Conservation (phyloP, 1,284 basidiomycete species). For the Apiotrichum domesticum region DNA sequence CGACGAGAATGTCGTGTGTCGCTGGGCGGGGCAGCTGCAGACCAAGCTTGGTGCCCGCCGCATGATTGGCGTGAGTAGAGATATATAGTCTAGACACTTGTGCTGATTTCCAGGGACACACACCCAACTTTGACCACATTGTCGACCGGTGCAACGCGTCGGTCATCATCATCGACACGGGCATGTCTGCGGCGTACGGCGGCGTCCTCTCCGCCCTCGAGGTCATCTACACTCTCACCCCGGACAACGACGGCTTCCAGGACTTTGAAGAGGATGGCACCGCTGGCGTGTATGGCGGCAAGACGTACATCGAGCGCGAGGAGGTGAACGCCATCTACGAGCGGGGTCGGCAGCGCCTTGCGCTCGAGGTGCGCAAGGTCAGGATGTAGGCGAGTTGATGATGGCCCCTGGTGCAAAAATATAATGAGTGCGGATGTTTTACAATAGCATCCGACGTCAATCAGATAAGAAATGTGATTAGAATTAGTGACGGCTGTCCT, state of each 20-base stretch:
- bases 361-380: slow-evolving; percentile 24
- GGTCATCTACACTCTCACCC: slow-evolving; percentile 66
- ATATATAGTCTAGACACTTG: background rate
- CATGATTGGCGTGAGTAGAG: slow-evolving; percentile 61
- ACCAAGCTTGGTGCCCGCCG: slow-evolving; percentile 67
- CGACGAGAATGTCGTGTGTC: slow-evolving; percentile 56
- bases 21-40: slow-evolving; percentile 62
- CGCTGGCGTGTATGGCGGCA: slow-evolving; percentile 18
- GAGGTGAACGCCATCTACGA: slow-evolving; percentile 69
- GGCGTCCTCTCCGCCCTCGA: slow-evolving; percentile 79
- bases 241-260: background rate
- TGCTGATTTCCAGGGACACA: slow-evolving; percentile 59
- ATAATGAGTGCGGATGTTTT: no score
- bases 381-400: background rate
- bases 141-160: slow-evolving; percentile 75
- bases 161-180: slow-evolving; percentile 85
- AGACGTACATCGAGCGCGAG: slow-evolving; percentile 65
- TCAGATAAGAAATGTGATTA: no score
- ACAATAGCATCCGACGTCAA: no score
- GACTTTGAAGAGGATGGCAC: background rate
- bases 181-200: slow-evolving; percentile 90
- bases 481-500: no score
- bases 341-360: slow-evolving; percentile 33
- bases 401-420: no score
- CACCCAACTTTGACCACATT: slow-evolving; percentile 78